These are phyloP conservation scores for Meira nashicola DNA, from an alignment of 1,284 basidiomycete genomes.

Conservation along the genomic window DNA sequence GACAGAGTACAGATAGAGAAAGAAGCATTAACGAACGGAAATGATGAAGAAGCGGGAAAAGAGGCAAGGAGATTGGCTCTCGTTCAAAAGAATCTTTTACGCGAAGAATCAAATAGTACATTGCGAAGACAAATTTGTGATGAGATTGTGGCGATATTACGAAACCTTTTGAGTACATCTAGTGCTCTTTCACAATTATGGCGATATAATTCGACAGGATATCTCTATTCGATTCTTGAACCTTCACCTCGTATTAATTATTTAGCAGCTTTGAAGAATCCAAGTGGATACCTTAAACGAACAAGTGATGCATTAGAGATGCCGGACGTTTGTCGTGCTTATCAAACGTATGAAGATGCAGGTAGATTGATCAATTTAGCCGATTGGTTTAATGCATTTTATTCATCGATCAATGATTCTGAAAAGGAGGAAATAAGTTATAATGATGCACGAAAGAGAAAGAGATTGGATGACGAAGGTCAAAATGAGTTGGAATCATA, in stretches of 20 bases:
- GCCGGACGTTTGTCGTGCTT: conserved; percentile 41
- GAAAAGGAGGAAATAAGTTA: background rate
- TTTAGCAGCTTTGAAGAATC: conserved; percentile 2
- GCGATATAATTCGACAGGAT: background rate
- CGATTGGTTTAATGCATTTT: conserved; percentile 47
- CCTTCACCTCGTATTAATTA: background rate
- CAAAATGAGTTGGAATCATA: conserved; percentile 16
- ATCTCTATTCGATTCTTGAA: background rate
- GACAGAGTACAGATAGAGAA: background rate
- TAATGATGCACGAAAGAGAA: background rate
- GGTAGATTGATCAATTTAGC: conserved; percentile 46
- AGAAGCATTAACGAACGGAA: background rate
- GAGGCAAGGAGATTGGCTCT: background rate
- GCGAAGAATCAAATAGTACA: background rate
- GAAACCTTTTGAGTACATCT: background rate
- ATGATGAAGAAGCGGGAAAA: background rate
- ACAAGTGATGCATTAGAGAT: background rate
- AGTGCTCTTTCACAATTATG: background rate
- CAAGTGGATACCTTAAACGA: background rate
- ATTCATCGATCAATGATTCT: conserved; percentile 23
- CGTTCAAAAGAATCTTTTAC: conserved; percentile 2
- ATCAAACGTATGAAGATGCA: conserved; percentile 37
- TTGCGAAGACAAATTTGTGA: background rate
- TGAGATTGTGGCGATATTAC: background rate
- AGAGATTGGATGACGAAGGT: conserved; percentile 12